These are phyloP conservation scores for Xerocomus alliaceus DNA, from an alignment of 1,284 basidiomycete genomes.

Conservation along the genomic window DNA sequence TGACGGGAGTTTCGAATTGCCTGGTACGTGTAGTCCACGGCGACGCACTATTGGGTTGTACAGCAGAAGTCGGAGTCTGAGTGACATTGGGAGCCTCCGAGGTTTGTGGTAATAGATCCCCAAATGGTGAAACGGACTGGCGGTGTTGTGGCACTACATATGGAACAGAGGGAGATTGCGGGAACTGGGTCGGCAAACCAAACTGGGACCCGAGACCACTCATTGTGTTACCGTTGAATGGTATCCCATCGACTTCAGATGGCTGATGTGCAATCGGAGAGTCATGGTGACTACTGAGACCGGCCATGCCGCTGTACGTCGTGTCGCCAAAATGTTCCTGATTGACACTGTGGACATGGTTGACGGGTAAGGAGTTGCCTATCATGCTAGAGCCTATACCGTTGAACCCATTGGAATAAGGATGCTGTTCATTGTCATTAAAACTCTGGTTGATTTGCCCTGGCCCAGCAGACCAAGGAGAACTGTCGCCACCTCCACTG, in stretches of 20 bases:
- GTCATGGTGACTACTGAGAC: slow-evolving; percentile 31
- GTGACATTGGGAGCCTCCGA: slow-evolving; percentile 23
- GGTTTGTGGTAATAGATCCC: slow-evolving; percentile 29
- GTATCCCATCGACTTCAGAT: slow-evolving; percentile 32
- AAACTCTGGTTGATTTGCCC: slow-evolving; percentile 31
- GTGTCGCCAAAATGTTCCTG: slow-evolving; percentile 38
- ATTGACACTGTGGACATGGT: slow-evolving; percentile 30
- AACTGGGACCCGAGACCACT: slow-evolving; percentile 36
- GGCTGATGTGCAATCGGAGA: slow-evolving; percentile 30
- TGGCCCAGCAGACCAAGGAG: slow-evolving; percentile 48
- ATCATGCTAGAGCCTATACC: slow-evolving; percentile 25
- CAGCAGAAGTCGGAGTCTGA: slow-evolving; percentile 34
- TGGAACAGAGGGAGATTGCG: slow-evolving; percentile 40
- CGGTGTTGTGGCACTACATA: slow-evolving; percentile 32
- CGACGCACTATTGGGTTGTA: slow-evolving; percentile 28
- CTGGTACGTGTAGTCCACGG: slow-evolving; percentile 32
- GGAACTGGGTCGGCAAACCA: slow-evolving; percentile 22
- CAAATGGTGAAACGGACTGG: slow-evolving; percentile 31
- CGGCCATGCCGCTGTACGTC: slow-evolving; percentile 30
- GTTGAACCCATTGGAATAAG: slow-evolving; percentile 37
- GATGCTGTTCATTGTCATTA: slow-evolving; percentile 30
- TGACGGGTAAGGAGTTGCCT: slow-evolving; percentile 27
- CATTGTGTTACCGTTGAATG: slow-evolving; percentile 23
- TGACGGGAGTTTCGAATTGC: slow-evolving; percentile 35
- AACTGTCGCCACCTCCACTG: slow-evolving; percentile 40